Percentiles rank a stretch among this genome's conserved stretches.
Evolutionary conservation across 257 asterid genomes (phyloP).

Genomic region (Eucommia ulmoides): DNA sequence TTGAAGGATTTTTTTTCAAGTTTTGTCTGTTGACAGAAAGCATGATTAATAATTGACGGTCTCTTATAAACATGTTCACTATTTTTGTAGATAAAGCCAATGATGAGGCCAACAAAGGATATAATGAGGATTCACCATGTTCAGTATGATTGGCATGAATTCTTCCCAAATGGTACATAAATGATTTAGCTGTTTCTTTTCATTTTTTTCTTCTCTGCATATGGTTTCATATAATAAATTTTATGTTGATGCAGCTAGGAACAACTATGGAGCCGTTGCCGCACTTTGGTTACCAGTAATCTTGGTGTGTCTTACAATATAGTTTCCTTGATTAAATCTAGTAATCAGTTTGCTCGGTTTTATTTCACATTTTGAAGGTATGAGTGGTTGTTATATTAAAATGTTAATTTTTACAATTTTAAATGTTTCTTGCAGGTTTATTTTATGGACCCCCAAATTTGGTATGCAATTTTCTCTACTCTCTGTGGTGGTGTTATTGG

Average conservation of each 20-base stretch:
- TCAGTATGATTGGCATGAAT: conserved; percentile 88
- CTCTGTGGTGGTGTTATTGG: conserved; percentile 85
- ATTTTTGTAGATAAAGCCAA: conserved; percentile 64
- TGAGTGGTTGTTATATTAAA: no score
- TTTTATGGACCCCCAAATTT: conserved; percentile 92
- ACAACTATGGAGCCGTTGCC: conserved; percentile 56
- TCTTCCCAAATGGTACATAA: conserved; percentile 70
- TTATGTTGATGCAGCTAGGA: conserved; percentile 47
- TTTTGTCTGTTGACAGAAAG: no score
- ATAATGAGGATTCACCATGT: conserved; percentile 58
- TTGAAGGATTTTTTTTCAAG: no score
- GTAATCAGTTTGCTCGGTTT: not conserved
- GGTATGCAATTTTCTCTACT: conserved; percentile 89
- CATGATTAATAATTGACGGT: not conserved
- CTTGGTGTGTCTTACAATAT: conserved; percentile 42
- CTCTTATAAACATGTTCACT: conserved; percentile 14
- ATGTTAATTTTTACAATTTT: not conserved
- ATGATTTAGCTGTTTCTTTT: conserved; percentile 4
- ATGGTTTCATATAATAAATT: conserved; percentile 12
- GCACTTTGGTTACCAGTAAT: conserved; percentile 83
- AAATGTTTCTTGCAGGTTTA: conserved; percentile 49
- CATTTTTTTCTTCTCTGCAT: conserved; percentile 9
- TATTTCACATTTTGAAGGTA: no score
- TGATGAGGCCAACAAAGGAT: conserved; percentile 73
- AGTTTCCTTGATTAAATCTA: conserved; percentile 6